Evolutionary conservation across 2,329 filamentous ascomycete genomes (phyloP).

Genomic region (Xylaria sp.): DNA sequence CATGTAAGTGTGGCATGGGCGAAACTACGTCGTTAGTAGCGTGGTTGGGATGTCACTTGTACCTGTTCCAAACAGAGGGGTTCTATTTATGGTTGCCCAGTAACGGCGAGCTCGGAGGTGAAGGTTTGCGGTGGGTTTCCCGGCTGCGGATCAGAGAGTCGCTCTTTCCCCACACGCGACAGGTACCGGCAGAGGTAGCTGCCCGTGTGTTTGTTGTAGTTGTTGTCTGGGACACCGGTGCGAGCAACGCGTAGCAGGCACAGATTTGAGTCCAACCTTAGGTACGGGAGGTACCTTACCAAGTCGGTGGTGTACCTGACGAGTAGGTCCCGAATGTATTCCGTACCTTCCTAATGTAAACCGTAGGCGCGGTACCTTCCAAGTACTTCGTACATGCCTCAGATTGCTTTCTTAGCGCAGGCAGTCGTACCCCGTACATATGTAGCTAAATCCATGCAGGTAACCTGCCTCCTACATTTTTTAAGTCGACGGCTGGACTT

Average conservation of each 20-base stretch:
- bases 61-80: slow-evolving; percentile 23
- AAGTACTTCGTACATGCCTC: too few species aligned
- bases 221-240: background rate
- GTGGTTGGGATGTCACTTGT: slow-evolving; percentile 8
- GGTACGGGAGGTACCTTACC: background rate
- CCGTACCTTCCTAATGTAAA: too few species aligned
- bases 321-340: too few species aligned
- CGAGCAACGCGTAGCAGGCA: background rate
- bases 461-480: background rate
- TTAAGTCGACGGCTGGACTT: background rate
- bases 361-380: too few species aligned
- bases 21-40: background rate
- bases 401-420: too few species aligned
- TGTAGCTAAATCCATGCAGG: background rate
- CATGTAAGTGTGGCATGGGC: slow-evolving; percentile 3
- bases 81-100: slow-evolving; percentile 25
- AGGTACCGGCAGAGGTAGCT: background rate
- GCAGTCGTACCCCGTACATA: background rate
- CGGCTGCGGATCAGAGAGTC: background rate
- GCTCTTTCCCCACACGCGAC: background rate
- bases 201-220: background rate
- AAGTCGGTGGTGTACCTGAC: background rate
- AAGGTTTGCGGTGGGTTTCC: slow-evolving; percentile 2
- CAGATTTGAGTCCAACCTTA: background rate
- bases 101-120: slow-evolving; percentile 16